Conservation (phyloP, 192 early-diverging fungal species). For the Mortierella alpina region DNA sequence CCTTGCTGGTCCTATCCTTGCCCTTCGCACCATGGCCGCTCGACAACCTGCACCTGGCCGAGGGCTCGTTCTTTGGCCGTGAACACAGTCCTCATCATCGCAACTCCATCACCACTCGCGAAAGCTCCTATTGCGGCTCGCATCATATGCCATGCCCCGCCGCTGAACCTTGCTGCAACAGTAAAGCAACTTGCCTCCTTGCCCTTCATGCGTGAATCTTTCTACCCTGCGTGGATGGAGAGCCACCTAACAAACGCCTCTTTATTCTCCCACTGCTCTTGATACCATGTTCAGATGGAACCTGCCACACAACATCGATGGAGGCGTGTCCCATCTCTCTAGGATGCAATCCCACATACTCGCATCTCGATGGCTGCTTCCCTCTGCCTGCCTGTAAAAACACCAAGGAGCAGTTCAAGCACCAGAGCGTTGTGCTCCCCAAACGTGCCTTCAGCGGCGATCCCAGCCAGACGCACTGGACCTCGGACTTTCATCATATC, state of each 20-base stretch:
- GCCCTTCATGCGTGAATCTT: not conserved
- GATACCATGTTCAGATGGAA: constrained; percentile 24
- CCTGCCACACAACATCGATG: constrained; percentile 49
- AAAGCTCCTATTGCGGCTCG: constrained; percentile 29
- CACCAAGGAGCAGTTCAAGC: constrained; percentile 30
- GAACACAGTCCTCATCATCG: not conserved
- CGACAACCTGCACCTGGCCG: not conserved
- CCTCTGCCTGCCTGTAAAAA: constrained; percentile 30
- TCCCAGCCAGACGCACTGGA: constrained; percentile 55
- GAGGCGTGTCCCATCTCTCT: constrained; percentile 30
- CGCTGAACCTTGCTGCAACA: constrained; percentile 47
- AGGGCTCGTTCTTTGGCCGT: constrained; percentile 29
- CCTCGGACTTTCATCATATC: constrained; percentile 66
- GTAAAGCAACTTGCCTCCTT: constrained; percentile 5
- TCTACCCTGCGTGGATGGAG: not conserved
- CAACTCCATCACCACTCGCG: constrained; percentile 25
- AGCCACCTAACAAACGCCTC: not conserved
- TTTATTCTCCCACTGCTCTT: not conserved
- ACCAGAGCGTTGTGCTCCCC: constrained; percentile 13
- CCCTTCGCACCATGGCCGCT: too few species aligned
- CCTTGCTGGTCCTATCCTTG: too few species aligned
- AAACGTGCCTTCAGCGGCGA: constrained; percentile 61
- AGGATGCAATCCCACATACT: constrained; percentile 39
- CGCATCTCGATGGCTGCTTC: constrained; percentile 38
- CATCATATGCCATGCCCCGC: constrained; percentile 42